These are phyloP conservation scores for Cordia subcordata DNA, from an alignment of 257 asterid species.

Conservation along the genomic window DNA sequence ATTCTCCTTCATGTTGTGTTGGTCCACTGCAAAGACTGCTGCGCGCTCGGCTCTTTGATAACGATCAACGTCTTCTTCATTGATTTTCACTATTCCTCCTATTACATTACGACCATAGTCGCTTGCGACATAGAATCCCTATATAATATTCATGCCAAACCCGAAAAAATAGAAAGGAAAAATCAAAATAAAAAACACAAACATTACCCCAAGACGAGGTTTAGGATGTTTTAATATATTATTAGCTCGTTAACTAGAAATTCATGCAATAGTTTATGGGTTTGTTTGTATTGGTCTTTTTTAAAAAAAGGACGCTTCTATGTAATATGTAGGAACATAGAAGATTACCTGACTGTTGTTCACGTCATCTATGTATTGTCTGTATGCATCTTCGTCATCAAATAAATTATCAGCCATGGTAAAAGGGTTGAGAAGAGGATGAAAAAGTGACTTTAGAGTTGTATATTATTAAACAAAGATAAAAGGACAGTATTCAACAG, in stretches of 20 bases:
- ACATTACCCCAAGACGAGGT: background rate
- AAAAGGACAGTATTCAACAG: no score
- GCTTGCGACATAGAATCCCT: slow-evolving; percentile 1
- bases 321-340: no score
- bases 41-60: background rate
- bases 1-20: slow-evolving; percentile 6
- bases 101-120: background rate
- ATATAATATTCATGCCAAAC: background rate
- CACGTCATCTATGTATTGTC: background rate
- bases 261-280: background rate
- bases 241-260: background rate
- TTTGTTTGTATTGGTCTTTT: no score
- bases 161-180: background rate
- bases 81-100: background rate
- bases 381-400: background rate
- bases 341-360: slow-evolving; percentile 7
- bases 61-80: background rate
- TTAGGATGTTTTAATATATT: background rate
- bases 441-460: no score
- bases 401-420: background rate
- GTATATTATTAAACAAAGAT: no score
- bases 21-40: slow-evolving; percentile 2
- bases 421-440: no score
- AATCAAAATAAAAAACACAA: background rate
- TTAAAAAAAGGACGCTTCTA: no score